Conservation (phyloP, 75 land plant species). For the Cunninghamia lanceolata region DNA sequence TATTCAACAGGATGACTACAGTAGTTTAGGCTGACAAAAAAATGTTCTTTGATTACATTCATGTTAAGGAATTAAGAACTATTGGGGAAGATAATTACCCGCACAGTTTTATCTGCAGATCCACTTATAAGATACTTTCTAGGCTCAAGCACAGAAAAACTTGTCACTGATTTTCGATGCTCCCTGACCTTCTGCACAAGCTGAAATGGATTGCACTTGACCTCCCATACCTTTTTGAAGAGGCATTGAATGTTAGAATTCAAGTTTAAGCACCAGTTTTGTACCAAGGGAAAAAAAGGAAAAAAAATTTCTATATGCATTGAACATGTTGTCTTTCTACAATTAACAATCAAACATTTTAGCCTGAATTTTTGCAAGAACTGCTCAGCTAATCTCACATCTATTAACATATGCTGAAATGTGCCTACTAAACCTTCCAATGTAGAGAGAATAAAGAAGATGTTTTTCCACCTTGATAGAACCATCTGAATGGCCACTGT, state of each 20-base stretch:
- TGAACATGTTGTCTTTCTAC: neutral
- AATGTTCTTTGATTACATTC: neutral
- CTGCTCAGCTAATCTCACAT: neutral
- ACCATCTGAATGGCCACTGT: slow-evolving; percentile 58
- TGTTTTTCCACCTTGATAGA: slow-evolving; percentile 50
- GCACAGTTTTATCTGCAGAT: slow-evolving; percentile 58
- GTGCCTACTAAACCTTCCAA: neutral
- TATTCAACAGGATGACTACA: neutral
- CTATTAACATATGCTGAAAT: neutral
- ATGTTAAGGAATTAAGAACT: neutral
- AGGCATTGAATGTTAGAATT: neutral
- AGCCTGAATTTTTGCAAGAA: neutral
- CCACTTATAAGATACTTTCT: slow-evolving; percentile 56
- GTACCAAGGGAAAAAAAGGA: neutral
- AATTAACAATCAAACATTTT: neutral
- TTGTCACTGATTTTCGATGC: slow-evolving; percentile 50
- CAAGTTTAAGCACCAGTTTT: neutral
- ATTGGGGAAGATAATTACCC: slow-evolving; percentile 23
- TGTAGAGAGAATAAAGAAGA: neutral
- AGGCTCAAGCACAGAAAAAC: slow-evolving; percentile 52
- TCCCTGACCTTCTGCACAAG: slow-evolving; percentile 39
- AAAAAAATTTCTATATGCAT: neutral
- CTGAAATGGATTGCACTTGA: slow-evolving; percentile 31
- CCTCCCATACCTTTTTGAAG: slow-evolving; percentile 51
- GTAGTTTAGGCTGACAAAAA: neutral